Percentiles rank a stretch among this genome's conserved stretches.
Evolutionary conservation across 129 eudicot genomes (phyloP).

Genomic region (Gnaphalium uliginosum): DNA sequence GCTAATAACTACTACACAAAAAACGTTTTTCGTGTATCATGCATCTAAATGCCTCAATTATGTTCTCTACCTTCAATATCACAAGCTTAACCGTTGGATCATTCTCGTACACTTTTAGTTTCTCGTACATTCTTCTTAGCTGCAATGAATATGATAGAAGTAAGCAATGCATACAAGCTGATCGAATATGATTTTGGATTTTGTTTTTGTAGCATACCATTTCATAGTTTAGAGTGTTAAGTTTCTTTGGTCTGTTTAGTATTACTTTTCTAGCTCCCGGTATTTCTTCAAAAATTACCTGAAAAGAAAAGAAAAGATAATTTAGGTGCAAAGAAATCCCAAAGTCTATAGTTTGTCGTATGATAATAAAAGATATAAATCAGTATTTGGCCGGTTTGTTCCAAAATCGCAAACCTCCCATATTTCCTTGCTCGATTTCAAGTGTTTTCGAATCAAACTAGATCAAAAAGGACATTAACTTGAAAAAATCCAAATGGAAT

Average conservation of each 20-base stretch:
- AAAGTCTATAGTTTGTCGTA: too few relatives aligned
- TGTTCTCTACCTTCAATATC: slow-evolving; percentile 36
- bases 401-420: too few relatives aligned
- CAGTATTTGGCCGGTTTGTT: too few relatives aligned
- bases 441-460: too few relatives aligned
- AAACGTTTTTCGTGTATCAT: neutral
- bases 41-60: neutral
- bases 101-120: slow-evolving; percentile 38
- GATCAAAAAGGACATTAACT: too few relatives aligned
- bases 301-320: neutral
- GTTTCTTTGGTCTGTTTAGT: slow-evolving; percentile 36
- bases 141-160: slow-evolving; percentile 19
- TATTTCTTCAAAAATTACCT: slow-evolving; percentile 40
- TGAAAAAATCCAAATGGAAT: too few relatives aligned
- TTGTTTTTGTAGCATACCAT: slow-evolving; percentile 31
- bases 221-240: slow-evolving; percentile 44
- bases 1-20: too few relatives aligned
- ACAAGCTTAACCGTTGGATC: slow-evolving; percentile 46
- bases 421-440: too few relatives aligned
- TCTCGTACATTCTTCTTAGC: slow-evolving; percentile 31
- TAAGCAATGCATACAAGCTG: neutral
- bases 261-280: slow-evolving; percentile 36
- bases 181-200: neutral
- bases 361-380: too few relatives aligned
- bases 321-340: neutral